Base-by-base conservation (phyloP, 2,329 filamentous ascomycete genomes). In the Aureobasidium sp. region DNA sequence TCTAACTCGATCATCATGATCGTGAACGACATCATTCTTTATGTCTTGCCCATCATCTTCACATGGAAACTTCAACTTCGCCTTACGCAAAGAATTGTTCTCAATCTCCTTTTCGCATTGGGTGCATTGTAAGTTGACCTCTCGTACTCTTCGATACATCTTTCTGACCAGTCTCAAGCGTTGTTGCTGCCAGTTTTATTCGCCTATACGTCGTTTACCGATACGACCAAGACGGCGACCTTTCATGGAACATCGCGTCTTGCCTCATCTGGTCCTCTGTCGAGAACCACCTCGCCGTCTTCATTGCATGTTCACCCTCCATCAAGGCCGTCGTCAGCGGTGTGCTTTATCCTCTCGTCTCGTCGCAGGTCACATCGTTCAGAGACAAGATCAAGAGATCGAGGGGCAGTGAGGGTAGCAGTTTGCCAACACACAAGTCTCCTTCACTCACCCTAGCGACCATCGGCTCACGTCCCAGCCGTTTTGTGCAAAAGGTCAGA, bases 31-130 rank as follows among this genome's bases (percentile, higher is more conserved):
- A 25, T 73, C 8, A 67, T 75, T 14, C 68, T 76, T 14, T 74
- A 76, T 61, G 65, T 68, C 29, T 70, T 76, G 65, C 75, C 75
- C 0, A 68, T 76, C 9, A 64, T 73, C 2, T 74, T 75, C 53
- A 72, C 75, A 5, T 71, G 72, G 69, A 67, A 71, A 9, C 65
- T 76, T 6, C 69, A 72, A 37, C 64, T 74, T 2, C 66, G 68
- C 9, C 64, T 67, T 37, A 59, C 67, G 9, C 72, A 75, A 51
- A 68, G 70, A 55, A 65, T 74, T 11, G 74, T 71, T 7, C 66
- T 76, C 36, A 72, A 71, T 48, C 63, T 66, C 21, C 62, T 74
- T 32, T 74, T 74, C 61, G 69, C 64, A 0, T 59, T 74, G 21
- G 72, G 72, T 5, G 67, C 68, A 29, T 54, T 74, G 68, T 70